Evolutionary conservation across 257 asterid species (phyloP).

Genomic region (Fraxinus excelsior): DNA sequence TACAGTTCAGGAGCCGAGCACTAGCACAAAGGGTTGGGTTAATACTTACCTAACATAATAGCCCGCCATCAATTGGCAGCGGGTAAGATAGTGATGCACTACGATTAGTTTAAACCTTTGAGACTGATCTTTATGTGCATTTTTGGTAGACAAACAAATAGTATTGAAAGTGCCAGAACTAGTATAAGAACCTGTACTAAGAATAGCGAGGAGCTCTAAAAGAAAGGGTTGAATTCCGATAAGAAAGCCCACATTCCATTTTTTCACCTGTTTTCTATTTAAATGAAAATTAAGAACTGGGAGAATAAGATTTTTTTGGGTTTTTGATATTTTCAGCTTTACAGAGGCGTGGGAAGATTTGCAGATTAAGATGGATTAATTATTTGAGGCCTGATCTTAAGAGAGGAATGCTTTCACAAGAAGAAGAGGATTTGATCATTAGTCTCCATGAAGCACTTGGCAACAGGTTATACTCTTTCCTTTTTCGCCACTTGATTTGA

Average conservation of each 20-base stretch:
- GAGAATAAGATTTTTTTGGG: background rate
- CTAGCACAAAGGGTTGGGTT: background rate
- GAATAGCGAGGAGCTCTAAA: no score
- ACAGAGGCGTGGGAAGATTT: conserved; percentile 87
- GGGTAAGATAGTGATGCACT: background rate
- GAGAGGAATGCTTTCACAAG: conserved; percentile 78
- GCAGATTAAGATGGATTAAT: conserved; percentile 86
- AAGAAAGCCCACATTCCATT: background rate
- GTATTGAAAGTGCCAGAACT: no score
- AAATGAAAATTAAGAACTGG: background rate
- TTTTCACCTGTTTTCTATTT: background rate
- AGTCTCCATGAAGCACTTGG: conserved; percentile 69
- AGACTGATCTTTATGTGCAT: no score
- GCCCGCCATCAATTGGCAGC: background rate
- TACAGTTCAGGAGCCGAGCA: background rate
- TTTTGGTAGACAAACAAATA: no score
- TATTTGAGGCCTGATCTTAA: conserved; percentile 86
- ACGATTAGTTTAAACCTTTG: background rate
- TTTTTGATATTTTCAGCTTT: conserved; percentile 41
- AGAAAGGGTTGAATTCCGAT: no score
- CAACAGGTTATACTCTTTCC: conserved; percentile 47
- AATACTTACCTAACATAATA: no score
- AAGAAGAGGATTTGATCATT: conserved; percentile 75
- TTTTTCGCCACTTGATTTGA: background rate
- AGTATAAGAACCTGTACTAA: no score